Base-by-base conservation (phyloP, 345 rosid genomes). In the Hevea brasiliensis region DNA sequence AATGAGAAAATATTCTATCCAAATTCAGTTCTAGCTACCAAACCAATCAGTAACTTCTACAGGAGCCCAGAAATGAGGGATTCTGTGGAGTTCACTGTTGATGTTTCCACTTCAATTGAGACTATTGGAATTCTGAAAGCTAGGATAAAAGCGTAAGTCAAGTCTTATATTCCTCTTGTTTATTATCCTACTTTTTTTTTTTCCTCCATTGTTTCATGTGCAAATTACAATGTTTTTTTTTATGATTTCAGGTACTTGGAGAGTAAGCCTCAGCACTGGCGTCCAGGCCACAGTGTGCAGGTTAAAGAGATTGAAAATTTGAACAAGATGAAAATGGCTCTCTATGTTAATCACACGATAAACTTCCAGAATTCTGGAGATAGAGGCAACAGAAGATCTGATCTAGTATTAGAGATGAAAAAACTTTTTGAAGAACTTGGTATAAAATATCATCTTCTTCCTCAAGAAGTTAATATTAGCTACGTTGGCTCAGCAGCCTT, bases 301-400 rank as follows among this genome's bases (percentile, higher is more conserved):
- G 84, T 89, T 71, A 85, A 84, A 76, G 90, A 88, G 80, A 87
- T 92, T 18, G 92, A 87, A 83, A 54, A 88, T 73, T 85, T 92
- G 83, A 84, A 92, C 82, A 92, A 85, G 83, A 82, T 92, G 79
- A 87, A 86, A 81, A 84, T 92, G 84, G 92, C 76, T 64, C 79
- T 89, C 7, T 88, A 77, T 58, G 70, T 80, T 4, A 84, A 76
- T 62, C 95, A 65, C n/a, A n/a, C n/a, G n/a, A n/a, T n/a, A n/a
- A n/a, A n/a, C n/a, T n/a, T n/a, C n/a, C n/a, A n/a, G n/a, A n/a
- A n/a, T n/a, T n/a, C n/a, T n/a, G n/a, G n/a, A n/a, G n/a, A n/a
- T n/a, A n/a, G n/a, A n/a, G n/a, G n/a, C n/a, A n/a, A n/a, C n/a
- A n/a, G n/a, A n/a, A n/a, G n/a, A n/a, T n/a, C n/a, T n/a, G n/a